Percentiles rank a stretch among this genome's conserved stretches.
These are phyloP conservation scores for Lathyrus oleraceus DNA, from an alignment of 306 rosid species.

Conservation along the genomic window DNA sequence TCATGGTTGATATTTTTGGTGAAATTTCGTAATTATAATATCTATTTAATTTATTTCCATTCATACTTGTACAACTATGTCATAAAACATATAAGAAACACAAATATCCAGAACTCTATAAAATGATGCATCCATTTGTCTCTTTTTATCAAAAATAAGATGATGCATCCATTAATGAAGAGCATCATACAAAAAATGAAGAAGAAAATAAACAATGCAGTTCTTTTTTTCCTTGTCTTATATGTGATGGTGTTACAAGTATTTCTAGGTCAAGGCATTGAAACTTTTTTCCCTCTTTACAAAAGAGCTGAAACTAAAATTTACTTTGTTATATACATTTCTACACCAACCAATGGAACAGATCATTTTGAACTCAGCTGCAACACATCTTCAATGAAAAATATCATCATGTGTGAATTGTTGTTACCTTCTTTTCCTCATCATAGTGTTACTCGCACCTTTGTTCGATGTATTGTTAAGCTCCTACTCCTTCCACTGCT, in stretches of 20 bases:
- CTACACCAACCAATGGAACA: constrained; percentile 44
- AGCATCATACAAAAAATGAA: constrained; percentile 52
- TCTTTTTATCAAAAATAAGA: constrained; percentile 31
- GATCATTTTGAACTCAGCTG: constrained; percentile 39
- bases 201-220: constrained; percentile 34
- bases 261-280: constrained; percentile 43
- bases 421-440: constrained; percentile 29
- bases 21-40: too few relatives aligned
- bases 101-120: constrained; percentile 28
- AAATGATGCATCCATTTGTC: constrained; percentile 45
- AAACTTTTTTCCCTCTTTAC: constrained; percentile 56
- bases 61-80: too few relatives aligned
- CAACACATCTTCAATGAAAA: constrained; percentile 37
- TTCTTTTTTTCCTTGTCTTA: constrained; percentile 38
- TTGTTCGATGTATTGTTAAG: constrained; percentile 41
- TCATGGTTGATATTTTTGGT: too few relatives aligned
- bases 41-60: too few relatives aligned
- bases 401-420: constrained; percentile 31
- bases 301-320: constrained; percentile 55
- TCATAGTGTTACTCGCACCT: constrained; percentile 27
- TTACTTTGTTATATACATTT: constrained; percentile 67
- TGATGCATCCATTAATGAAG: constrained; percentile 37
- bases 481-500: constrained; percentile 77
- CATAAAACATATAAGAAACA: constrained; percentile 10
- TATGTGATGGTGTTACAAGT: constrained; percentile 44